Evolutionary conservation across 78 protist species (phyloP), one percentile per base, ranked within the genome.

Genomic region (Mantamonas sphyraenae): DNA sequence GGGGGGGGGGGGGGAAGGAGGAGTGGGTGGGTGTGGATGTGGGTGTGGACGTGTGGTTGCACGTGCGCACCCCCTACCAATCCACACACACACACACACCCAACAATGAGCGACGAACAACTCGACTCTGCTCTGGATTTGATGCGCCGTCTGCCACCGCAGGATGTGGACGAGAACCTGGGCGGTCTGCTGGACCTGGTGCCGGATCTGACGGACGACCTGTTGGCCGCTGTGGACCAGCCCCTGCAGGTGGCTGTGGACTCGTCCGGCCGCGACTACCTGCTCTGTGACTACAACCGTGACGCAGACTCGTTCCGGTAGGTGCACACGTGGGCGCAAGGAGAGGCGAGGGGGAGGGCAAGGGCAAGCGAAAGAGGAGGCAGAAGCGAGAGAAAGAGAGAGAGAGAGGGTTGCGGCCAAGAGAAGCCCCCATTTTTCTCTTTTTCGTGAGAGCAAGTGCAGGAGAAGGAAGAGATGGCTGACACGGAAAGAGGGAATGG

Each of bases 271-370:
- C 20, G 67, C 35, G 89, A 83, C 40, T 96, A 76, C 79, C 59
- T 96, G 37, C 53, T 86, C 30, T 96, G 98, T 73, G 99, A 96
- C 71, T 94, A 92, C 73, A 96, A 96, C 76, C 82, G 99, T 33
- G 98, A 94, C 77, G 99, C 90, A 9, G 99, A 96, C 80, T 93
- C 97, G 31, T 94, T 83, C 89, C 65, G 95, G 92, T 87, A 51
- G 28, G 24, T 26, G 43, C 31, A 14, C 2, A 14, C 16, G 59
- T 3, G 28, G 56, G 28, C 24, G 10, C 24, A 2, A 24, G 24
- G 24, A 2, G 56, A 20, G 28, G 56, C 24, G n/a, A n/a, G n/a
- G n/a, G n/a, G n/a, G n/a, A n/a, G n/a, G n/a, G n/a, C n/a, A n/a
- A n/a, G n/a, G n/a, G n/a, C n/a, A n/a, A n/a, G n/a, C n/a, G n/a